Evolutionary conservation across 2,329 filamentous ascomycete species (phyloP).

Genomic region (Laburnicola sp.): DNA sequence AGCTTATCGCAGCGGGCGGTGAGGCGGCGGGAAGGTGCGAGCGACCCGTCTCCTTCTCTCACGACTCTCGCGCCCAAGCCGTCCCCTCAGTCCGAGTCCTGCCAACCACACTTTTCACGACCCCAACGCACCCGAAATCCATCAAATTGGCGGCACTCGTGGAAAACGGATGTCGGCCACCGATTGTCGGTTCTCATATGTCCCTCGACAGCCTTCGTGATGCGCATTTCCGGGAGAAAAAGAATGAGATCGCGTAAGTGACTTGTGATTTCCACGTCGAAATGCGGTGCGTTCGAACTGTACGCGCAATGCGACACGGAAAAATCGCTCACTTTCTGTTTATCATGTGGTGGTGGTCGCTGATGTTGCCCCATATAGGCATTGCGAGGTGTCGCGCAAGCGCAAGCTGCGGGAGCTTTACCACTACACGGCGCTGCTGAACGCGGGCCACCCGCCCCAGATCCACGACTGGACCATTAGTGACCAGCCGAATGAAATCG

Average conservation of each 20-base stretch:
- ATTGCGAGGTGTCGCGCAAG: conserved; percentile 76
- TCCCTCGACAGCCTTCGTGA: conserved; percentile 52
- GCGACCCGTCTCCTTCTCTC: conserved; percentile 26
- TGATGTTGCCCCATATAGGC: conserved; percentile 42
- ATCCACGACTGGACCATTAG: conserved; percentile 59
- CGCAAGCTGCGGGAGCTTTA: conserved; percentile 88
- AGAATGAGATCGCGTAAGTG: conserved; percentile 52
- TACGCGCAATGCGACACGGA: conserved; percentile 41
- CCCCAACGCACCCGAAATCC: conserved; percentile 35
- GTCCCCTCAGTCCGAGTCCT: conserved; percentile 34
- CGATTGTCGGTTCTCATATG: conserved; percentile 49
- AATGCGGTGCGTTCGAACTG: conserved; percentile 31
- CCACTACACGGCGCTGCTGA: conserved; percentile 68
- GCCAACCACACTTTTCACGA: conserved; percentile 33
- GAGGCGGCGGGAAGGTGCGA: conserved; percentile 10
- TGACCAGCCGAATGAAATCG: conserved; percentile 55
- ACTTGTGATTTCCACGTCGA: conserved; percentile 34
- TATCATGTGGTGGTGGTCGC: conserved; percentile 44
- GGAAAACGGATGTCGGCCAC: conserved; percentile 54
- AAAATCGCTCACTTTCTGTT: conserved; percentile 47
- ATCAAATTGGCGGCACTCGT: conserved; percentile 48
- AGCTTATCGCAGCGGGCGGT: conserved; percentile 32
- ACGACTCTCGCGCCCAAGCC: conserved; percentile 24
- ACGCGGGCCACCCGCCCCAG: conserved; percentile 60
- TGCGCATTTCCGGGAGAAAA: conserved; percentile 46